Evolutionary conservation across 164 flowering plant genomes (phyloP).

Genomic region (Berberis vulgaris): DNA sequence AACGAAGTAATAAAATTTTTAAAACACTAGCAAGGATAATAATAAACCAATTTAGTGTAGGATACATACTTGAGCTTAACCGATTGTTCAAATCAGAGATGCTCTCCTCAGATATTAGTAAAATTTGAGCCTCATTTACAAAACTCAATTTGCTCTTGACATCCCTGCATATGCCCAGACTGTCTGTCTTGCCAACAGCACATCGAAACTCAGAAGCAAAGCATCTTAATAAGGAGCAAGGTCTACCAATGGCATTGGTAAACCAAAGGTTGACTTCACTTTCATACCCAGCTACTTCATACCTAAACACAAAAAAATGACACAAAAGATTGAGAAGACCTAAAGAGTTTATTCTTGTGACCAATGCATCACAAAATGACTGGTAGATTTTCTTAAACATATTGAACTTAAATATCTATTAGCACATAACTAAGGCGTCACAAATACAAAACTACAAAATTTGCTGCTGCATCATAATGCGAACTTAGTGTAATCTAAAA

Average conservation of each 20-base stretch:
- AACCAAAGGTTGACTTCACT: slow-evolving; percentile 67
- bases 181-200: slow-evolving; percentile 18
- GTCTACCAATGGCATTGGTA: slow-evolving; percentile 59
- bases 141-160: slow-evolving; percentile 46
- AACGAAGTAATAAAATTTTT: neutral
- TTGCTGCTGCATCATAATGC: no score
- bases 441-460: no score
- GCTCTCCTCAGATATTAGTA: slow-evolving; percentile 77
- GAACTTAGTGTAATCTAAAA: no score
- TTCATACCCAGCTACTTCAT: slow-evolving; percentile 46
- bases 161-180: slow-evolving; percentile 48
- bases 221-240: slow-evolving; percentile 58
- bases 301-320: slow-evolving; percentile 28
- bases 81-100: slow-evolving; percentile 63
- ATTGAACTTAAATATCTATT: no score
- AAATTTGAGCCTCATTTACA: slow-evolving; percentile 85
- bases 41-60: neutral
- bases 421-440: no score
- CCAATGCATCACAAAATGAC: no score
- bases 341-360: no score
- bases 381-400: no score
- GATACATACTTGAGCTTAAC: slow-evolving; percentile 51
- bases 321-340: neutral
- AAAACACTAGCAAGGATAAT: no score
- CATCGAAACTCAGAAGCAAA: slow-evolving; percentile 19